Percentiles rank a stretch among this genome's conserved stretches.
These are phyloP conservation scores for Xerocomellus intermedius DNA, from an alignment of 768 basidiomycete species.

Conservation along the genomic window DNA sequence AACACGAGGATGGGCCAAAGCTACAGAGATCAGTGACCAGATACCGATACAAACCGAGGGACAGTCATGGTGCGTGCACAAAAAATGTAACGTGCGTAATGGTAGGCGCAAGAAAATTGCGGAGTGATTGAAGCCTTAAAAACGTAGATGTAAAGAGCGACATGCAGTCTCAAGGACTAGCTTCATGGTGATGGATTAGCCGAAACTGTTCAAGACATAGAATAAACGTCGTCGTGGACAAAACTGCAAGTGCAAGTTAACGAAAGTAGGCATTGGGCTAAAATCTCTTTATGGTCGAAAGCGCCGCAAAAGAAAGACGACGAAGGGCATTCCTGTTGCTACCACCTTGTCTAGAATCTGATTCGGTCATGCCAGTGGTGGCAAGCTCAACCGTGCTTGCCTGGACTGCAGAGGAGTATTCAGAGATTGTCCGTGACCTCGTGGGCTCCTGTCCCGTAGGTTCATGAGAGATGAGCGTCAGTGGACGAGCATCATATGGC, in stretches of 20 bases:
- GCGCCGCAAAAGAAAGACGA: conserved; percentile 32
- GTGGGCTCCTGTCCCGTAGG: conserved; percentile 1
- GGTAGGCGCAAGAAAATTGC: not conserved
- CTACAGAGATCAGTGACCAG: not conserved
- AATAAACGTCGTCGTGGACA: conserved; percentile 1
- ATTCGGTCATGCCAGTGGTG: conserved; percentile 6
- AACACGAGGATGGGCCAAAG: not conserved
- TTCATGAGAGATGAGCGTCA: conserved; percentile 4
- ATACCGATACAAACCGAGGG: conserved; percentile 19
- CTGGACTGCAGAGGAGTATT: conserved; percentile 22
- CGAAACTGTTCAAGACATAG: conserved; percentile 3
- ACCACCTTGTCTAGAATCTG: conserved; percentile 13
- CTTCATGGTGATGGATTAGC: not conserved
- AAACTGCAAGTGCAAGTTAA: conserved; percentile 1
- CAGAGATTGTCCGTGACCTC: conserved; percentile 23
- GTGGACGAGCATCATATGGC: conserved; percentile 19
- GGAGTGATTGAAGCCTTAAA: not conserved
- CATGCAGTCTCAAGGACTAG: not conserved
- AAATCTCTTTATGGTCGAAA: conserved; percentile 30
- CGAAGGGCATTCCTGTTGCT: conserved; percentile 23
- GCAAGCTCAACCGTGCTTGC: conserved; percentile 9
- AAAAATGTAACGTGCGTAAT: not conserved
- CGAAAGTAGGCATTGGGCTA: conserved; percentile 1
- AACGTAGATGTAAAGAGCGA: conserved; percentile 7
- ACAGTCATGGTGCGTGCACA: not conserved